Conservation (phyloP, 495 filamentous ascomycete genomes). For the Massariosphaeria phaeospora region DNA sequence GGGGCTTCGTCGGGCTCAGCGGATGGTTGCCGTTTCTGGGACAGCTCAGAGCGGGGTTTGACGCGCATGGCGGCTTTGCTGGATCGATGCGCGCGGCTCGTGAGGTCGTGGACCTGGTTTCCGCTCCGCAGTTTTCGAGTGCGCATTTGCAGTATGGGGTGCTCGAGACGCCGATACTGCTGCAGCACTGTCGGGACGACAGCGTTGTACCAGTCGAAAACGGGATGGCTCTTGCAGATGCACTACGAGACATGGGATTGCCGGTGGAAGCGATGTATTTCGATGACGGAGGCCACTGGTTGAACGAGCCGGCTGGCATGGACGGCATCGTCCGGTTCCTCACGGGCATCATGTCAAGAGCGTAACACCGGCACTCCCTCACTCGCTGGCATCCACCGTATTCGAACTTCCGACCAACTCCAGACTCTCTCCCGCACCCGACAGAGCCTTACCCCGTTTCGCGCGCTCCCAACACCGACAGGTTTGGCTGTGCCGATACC, state of each 20-base stretch:
- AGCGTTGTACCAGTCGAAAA: slow-evolving; percentile 20
- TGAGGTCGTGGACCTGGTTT: neutral
- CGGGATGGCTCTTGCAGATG: slow-evolving; percentile 11
- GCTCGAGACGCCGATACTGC: slow-evolving; percentile 23
- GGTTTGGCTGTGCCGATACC: too few species aligned
- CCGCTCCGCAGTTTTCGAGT: too few species aligned
- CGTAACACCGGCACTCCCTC: too few species aligned
- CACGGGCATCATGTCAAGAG: too few species aligned
- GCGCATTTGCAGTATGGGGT: neutral
- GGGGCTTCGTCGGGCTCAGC: slow-evolving; percentile 31
- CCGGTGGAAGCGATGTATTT: slow-evolving; percentile 21
- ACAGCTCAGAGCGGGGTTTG: neutral
- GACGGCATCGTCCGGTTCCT: slow-evolving; percentile 28
- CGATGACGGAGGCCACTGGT: slow-evolving; percentile 31
- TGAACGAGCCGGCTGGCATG: slow-evolving; percentile 30
- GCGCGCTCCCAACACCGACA: too few species aligned
- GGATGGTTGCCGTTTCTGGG: slow-evolving; percentile 28
- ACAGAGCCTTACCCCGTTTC: too few species aligned
- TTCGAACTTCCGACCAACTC: too few species aligned
- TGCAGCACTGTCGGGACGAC: slow-evolving; percentile 29
- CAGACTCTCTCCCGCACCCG: too few species aligned
- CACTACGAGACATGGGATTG: slow-evolving; percentile 21
- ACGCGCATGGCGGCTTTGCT: neutral
- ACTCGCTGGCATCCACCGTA: too few species aligned
- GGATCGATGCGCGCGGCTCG: neutral